These are phyloP conservation scores for Dothistroma pini DNA, from an alignment of 2,329 filamentous ascomycete species.

Conservation along the genomic window DNA sequence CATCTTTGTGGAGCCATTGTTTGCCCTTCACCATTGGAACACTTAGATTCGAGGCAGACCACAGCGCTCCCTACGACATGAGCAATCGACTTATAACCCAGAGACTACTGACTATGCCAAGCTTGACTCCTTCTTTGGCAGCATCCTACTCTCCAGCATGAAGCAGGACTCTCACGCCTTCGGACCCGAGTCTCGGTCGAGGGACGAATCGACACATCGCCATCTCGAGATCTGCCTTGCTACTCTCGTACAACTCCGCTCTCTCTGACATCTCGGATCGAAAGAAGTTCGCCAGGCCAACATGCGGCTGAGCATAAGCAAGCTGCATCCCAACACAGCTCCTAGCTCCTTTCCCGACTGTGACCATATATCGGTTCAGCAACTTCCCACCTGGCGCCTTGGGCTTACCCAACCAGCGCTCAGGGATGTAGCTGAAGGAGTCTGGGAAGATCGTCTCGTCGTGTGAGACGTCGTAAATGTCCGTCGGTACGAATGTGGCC, in stretches of 20 bases:
- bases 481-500: constrained; percentile 14
- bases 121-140: not conserved
- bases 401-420: constrained; percentile 16
- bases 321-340: constrained; percentile 10
- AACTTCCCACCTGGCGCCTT: constrained; percentile 7
- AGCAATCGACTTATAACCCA: too few relatives aligned
- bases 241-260: not conserved
- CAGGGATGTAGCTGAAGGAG: constrained; percentile 12
- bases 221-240: constrained; percentile 8
- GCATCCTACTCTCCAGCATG: not conserved
- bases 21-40: not conserved
- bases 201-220: not conserved
- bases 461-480: constrained; percentile 15
- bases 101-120: not conserved
- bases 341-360: constrained; percentile 5
- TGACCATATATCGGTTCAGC: constrained; percentile 6
- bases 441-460: constrained; percentile 18
- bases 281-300: constrained; percentile 8
- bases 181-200: not conserved
- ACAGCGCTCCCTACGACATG: too few relatives aligned
- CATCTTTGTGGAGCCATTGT: not conserved
- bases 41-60: not conserved
- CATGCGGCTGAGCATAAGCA: constrained; percentile 3
- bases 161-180: not conserved
- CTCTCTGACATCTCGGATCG: not conserved